Base-by-base conservation (phyloP, 306 rosid genomes). In the Prunus padus region DNA sequence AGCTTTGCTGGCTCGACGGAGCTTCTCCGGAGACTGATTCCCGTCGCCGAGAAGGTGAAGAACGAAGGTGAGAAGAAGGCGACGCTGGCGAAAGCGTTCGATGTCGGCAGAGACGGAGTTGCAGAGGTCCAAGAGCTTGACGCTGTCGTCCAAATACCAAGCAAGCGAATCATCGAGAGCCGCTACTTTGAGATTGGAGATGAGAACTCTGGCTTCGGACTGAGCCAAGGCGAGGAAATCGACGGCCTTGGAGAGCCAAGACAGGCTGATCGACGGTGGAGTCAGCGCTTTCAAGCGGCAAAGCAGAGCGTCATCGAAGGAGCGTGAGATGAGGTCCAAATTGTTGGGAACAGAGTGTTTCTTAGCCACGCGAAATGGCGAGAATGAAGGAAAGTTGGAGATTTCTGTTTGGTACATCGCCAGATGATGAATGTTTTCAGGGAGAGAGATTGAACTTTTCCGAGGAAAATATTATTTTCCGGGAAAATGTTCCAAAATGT, bases 211-310 rank as follows among this genome's bases (percentile, higher is more conserved):
- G 5, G 66, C 76, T n/a, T 57, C 67, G 42, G 67, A 59, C 11
- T 72, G 76, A 0, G 55, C 54, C 25, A 10, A 2, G 42, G 55
- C 10, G 40, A 72, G 55, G 9, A 72, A 56, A 42, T 40, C 76
- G 23, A 72, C 67, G 42, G 76, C 76, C 26, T 56, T 37, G 54
- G 76, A 37, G 16, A 72, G 76, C 76, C 76, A 72, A 16, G 26
- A 23, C 18, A 72, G 4, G 26, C 76, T 72, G 67, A 72, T 57
- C 5, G 76, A 72, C 55, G 76, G 67, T 23, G 56, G 42, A 16
- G 33, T 3, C 2, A 72, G 55, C 23, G 18, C 14, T 2, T 42
- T 57, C 11, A 72, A 20, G 20, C 44, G 42, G 26, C 67, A 42
- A 15, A 72, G 67, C 3, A 72, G 26, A 8, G 66, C 25, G 54